Evolutionary conservation across 2,329 filamentous ascomycete species (phyloP).

Genomic region (Neoarthrinium moseri): DNA sequence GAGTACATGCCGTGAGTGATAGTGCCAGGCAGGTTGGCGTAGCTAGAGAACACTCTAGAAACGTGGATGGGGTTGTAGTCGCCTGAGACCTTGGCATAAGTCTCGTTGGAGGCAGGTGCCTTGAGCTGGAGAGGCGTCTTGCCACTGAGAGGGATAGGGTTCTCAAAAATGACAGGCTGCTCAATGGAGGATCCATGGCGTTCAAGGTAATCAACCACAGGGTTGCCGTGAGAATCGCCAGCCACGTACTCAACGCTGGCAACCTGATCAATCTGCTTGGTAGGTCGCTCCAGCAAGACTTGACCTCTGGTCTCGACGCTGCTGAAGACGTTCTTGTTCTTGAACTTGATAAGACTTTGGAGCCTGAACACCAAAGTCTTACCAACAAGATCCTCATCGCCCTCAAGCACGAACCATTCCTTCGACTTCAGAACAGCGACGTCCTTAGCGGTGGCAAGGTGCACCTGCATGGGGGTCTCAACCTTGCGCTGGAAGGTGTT

Average conservation of each 20-base stretch:
- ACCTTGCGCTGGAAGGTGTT: conserved; percentile 99
- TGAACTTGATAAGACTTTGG: conserved; percentile 87
- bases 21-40: conserved; percentile 91
- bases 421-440: conserved; percentile 93
- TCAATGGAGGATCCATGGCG: conserved; percentile 90
- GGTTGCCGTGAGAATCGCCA: conserved; percentile 89
- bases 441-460: conserved; percentile 84
- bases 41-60: conserved; percentile 92
- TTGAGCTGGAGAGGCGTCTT: conserved; percentile 86
- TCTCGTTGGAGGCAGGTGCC: conserved; percentile 94
- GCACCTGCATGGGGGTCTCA: conserved; percentile 91
- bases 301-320: conserved; percentile 89
- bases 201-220: conserved; percentile 92
- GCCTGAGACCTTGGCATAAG: conserved; percentile 93
- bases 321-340: conserved; percentile 91
- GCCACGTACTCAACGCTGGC: conserved; percentile 96
- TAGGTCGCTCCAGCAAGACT: conserved; percentile 89
- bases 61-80: conserved; percentile 99
- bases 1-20: conserved; percentile 99
- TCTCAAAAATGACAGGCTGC: conserved; percentile 95
- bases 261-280: conserved; percentile 95
- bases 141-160: conserved; percentile 91
- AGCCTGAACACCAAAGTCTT: conserved; percentile 96
- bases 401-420: conserved; percentile 92
- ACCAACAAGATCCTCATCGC: conserved; percentile 78